Evolutionary conservation across 306 rosid genomes (phyloP).

Genomic region (Cyamopsis tetragonoloba): DNA sequence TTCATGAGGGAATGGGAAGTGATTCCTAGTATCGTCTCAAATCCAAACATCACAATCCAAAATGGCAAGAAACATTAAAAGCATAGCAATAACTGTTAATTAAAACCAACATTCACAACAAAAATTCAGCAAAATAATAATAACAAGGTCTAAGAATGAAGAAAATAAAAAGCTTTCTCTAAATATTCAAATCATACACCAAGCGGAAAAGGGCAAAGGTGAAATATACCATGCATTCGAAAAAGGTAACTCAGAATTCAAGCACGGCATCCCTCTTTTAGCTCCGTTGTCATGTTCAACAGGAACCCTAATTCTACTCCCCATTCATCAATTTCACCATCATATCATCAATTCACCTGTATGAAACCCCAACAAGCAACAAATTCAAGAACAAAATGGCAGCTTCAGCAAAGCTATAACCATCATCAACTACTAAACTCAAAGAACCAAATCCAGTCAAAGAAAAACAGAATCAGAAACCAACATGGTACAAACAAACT

Average conservation of each 20-base stretch:
- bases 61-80: not conserved
- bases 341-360: constrained; percentile 13
- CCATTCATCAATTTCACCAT: constrained; percentile 28
- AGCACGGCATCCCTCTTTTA: constrained; percentile 47
- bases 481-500: not conserved
- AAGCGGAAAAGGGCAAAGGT: not conserved
- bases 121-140: not conserved
- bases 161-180: not conserved
- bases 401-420: constrained; percentile 13
- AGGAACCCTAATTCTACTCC: constrained; percentile 33
- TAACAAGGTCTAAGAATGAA: not conserved
- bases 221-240: constrained; percentile 30
- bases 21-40: not conserved
- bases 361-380: constrained; percentile 11
- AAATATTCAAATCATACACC: not conserved
- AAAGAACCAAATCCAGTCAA: constrained; percentile 5
- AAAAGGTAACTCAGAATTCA: constrained; percentile 36
- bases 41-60: not conserved
- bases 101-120: constrained; percentile 13
- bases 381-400: constrained; percentile 3
- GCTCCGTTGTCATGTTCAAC: constrained; percentile 49
- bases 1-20: not conserved
- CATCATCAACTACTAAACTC: not conserved
- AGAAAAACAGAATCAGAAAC: constrained; percentile 9
- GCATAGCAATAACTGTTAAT: not conserved